Evolutionary conservation across 495 filamentous ascomycete species (phyloP), one percentile per base, ranked within the genome.

Genomic region (Friedmanniomyces endolithicus): DNA sequence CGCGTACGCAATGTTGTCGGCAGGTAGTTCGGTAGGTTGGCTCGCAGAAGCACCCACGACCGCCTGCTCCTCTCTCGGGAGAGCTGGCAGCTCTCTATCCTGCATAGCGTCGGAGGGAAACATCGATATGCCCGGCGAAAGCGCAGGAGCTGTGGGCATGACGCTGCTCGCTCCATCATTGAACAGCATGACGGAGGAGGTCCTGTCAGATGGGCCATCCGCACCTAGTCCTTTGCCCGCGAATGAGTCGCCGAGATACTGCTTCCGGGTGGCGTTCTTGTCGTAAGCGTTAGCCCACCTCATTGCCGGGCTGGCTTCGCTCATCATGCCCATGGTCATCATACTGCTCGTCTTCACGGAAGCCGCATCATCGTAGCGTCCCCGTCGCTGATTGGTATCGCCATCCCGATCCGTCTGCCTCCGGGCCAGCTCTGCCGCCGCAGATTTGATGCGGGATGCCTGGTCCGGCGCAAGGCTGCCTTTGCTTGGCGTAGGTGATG

Each of bases 231-330:
- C 87, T 50, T 76, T 84, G 39, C 88, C 87, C 20, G 82, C 81
- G 57, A 76, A 81, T 24, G 68, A 69, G 63, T 94, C 75, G 12
- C 78, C 80, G 11, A 97, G 75, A 70, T 96, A 97, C 20, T 85
- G 82, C 44, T 83, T 80, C 16, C 87, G 76, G 55, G 92, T 84
- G 1, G 81, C 76, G 63, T 92, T 81, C 68, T 89, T 89, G 64
- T 98, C 90, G 60, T 88, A 92, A 53, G 82, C 83, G 65, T 75
- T 87, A 11, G 90, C 87, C 92, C 92, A 98, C 67, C 95, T 90
- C 82, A 98, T 85, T 11, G 92, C 92, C 23, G 88, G 84, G 16
- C 84, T 88, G 17, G 89, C 94, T 63, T 92, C 92, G 52, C 75
- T 90, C 63, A 94, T 70, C 49, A 97, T 86, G 65, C 95, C 88